These are phyloP conservation scores for Cytospora paraplurivora DNA, from an alignment of 2,329 filamentous ascomycete genomes.

Conservation along the genomic window DNA sequence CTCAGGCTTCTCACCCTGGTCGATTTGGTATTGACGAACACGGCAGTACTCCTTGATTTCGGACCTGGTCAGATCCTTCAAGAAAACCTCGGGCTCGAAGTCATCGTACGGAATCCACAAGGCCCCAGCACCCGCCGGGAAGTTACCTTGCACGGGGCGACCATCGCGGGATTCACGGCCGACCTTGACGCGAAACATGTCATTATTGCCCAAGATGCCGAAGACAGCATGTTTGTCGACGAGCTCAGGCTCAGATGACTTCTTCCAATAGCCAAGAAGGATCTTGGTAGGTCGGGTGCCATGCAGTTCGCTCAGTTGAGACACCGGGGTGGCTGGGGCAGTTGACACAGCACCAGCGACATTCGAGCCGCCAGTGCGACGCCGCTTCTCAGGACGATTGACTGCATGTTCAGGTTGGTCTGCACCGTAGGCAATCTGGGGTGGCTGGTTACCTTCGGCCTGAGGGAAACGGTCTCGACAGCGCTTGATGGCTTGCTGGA, in stretches of 20 bases:
- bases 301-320: constrained; percentile 44
- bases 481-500: constrained; percentile 49
- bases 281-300: constrained; percentile 60
- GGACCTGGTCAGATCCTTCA: constrained; percentile 51
- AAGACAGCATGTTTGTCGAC: constrained; percentile 63
- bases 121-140: constrained; percentile 60
- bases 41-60: constrained; percentile 67
- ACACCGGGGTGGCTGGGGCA: background rate
- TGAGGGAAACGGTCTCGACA: constrained; percentile 45
- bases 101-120: constrained; percentile 66
- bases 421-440: constrained; percentile 53
- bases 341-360: constrained; percentile 10
- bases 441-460: constrained; percentile 45
- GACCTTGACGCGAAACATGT: constrained; percentile 67
- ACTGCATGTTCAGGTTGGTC: constrained; percentile 49
- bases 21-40: constrained; percentile 60
- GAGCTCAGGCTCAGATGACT: constrained; percentile 50
- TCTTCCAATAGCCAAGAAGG: constrained; percentile 61
- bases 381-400: constrained; percentile 48
- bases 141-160: constrained; percentile 59
- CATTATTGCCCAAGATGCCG: constrained; percentile 63
- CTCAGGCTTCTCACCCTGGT: constrained; percentile 52
- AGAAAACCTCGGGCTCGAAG: constrained; percentile 59
- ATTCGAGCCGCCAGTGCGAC: constrained; percentile 42
- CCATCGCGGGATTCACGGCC: constrained; percentile 63